Conservation (phyloP, 345 rosid species). For the Arabidopsis suecica region DNA sequence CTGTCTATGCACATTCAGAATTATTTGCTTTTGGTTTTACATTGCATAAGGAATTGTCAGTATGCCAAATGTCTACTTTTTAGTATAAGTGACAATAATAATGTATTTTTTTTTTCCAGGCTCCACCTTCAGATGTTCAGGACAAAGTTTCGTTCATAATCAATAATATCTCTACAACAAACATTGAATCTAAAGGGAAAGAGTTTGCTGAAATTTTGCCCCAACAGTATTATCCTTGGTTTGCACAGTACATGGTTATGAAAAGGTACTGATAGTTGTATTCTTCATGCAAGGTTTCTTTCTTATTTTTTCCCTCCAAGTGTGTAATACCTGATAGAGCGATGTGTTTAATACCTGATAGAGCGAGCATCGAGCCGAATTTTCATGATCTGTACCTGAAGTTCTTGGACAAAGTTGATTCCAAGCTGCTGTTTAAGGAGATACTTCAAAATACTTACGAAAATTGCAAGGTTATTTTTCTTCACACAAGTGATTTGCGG, state of each 20-base stretch:
- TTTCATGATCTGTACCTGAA: constrained; percentile 95
- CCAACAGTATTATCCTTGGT: constrained; percentile 91
- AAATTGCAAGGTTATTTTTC: constrained; percentile 83
- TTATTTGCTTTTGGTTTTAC: constrained; percentile 13
- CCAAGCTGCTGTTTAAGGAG: constrained; percentile 80
- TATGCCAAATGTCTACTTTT: constrained; percentile 1
- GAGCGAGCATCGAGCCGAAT: constrained; percentile 98
- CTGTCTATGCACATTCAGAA: not conserved
- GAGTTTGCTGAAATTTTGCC: constrained; percentile 83
- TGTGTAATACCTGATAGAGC: constrained; percentile 58
- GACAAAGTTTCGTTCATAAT: constrained; percentile 92
- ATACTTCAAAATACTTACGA: constrained; percentile 90
- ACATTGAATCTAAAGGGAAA: constrained; percentile 81
- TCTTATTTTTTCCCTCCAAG: constrained; percentile 20
- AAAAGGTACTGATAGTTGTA: constrained; percentile 58
- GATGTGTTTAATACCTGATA: constrained; percentile 46
- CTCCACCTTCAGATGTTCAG: constrained; percentile 81
- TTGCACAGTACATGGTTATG: constrained; percentile 99
- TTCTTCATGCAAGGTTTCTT: not conserved
- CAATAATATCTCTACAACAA: constrained; percentile 80
- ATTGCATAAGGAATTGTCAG: constrained; percentile 22
- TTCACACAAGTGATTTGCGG: not conserved
- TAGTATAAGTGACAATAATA: constrained; percentile 19
- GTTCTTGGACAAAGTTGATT: constrained; percentile 86
- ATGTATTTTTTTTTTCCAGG: constrained; percentile 50